Conservation (phyloP, 2,329 filamentous ascomycete genomes). For the Hypoxylon sp. region DNA sequence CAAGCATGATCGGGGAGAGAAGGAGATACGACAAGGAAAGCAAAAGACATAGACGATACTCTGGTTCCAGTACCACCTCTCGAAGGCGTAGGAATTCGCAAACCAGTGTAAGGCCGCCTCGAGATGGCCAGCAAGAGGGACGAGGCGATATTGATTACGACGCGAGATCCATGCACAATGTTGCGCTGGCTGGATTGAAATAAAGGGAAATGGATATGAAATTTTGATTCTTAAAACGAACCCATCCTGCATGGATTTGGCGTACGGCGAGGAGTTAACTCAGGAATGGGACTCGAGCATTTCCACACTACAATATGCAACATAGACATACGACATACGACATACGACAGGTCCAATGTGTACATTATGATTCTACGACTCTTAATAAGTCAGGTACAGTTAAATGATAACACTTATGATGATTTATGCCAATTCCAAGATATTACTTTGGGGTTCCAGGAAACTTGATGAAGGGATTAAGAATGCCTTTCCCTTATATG, state of each 20-base stretch:
- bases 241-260: slow-evolving; percentile 47
- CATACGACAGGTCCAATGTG: slow-evolving; percentile 39
- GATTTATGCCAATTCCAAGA: slow-evolving; percentile 37
- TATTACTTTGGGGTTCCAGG: not conserved
- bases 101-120: slow-evolving; percentile 23
- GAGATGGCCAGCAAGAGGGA: slow-evolving; percentile 15
- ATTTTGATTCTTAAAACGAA: slow-evolving; percentile 39
- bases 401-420: slow-evolving; percentile 42
- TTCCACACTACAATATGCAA: slow-evolving; percentile 29
- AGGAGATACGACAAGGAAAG: slow-evolving; percentile 28
- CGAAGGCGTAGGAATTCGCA: slow-evolving; percentile 32
- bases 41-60: slow-evolving; percentile 32
- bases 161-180: slow-evolving; percentile 53
- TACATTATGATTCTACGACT: slow-evolving; percentile 46
- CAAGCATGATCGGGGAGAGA: slow-evolving; percentile 25
- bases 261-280: slow-evolving; percentile 50
- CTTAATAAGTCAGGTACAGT: slow-evolving; percentile 33
- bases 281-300: slow-evolving; percentile 38
- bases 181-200: slow-evolving; percentile 53
- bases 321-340: slow-evolving; percentile 41
- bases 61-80: slow-evolving; percentile 35
- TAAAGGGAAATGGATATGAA: slow-evolving; percentile 31
- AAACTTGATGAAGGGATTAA: not conserved
- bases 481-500: not conserved
- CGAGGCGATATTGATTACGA: slow-evolving; percentile 47